Percentiles rank a stretch among this genome's conserved stretches.
phyloP scores from a whole-genome alignment of 345 rosid species.

The Kernera saxatilis region DNA sequence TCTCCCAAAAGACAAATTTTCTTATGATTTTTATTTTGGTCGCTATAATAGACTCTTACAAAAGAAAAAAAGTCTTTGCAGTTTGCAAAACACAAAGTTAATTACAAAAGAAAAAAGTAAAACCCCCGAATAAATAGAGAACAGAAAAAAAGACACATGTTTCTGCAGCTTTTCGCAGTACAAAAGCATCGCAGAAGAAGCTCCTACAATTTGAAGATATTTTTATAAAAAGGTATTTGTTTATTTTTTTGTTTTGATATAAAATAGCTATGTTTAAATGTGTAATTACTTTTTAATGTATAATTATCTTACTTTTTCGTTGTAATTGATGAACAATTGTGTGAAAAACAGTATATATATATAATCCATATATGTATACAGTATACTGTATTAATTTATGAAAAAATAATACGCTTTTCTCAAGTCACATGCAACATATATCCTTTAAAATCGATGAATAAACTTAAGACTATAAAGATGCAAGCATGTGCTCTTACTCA shows the following conservation, averaged over 20 bases:
- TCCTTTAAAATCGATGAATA: neutral
- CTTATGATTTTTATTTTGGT: constrained; percentile 9
- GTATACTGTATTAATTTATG: neutral
- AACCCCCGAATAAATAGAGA: neutral
- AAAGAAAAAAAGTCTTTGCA: neutral
- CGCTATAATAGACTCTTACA: neutral
- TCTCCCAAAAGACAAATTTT: constrained; percentile 8
- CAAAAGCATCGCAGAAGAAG: constrained; percentile 8
- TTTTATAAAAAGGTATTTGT: neutral
- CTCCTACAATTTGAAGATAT: neutral
- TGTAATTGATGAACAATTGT: neutral
- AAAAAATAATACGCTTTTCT: neutral
- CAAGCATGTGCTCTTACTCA: no score
- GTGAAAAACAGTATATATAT: no score
- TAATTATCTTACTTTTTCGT: neutral
- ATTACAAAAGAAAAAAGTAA: neutral
- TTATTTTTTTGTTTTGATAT: neutral
- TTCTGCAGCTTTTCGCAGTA: constrained; percentile 16
- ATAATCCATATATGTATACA: no score
- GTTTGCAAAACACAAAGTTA: neutral
- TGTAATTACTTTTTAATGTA: neutral
- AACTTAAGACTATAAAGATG: no score
- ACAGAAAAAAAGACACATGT: neutral
- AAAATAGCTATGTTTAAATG: neutral
- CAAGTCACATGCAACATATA: neutral